Evolutionary conservation across 1,284 basidiomycete genomes (phyloP), one percentile per base, ranked within the genome.

Genomic region (Malassezia caprae): DNA sequence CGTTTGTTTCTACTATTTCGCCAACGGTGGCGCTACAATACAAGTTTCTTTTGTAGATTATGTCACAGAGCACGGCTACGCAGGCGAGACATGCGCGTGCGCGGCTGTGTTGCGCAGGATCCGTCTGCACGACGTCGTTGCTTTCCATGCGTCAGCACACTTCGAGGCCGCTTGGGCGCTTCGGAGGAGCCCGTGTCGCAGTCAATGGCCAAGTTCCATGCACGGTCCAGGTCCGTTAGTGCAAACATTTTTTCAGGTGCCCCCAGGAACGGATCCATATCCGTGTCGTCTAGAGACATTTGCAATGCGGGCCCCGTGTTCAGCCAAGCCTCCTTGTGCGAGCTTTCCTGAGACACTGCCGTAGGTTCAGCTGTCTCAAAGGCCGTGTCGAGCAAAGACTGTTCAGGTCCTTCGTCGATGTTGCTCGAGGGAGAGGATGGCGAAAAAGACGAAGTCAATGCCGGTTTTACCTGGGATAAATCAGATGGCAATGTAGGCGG

Each of bases 161-260:
- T 21, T 8, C 27, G 28, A 13, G 27, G 43, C 30, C 23, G 30
- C 43, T 24, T 31, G 7, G 44, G n/a, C 17, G 30, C 44, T 12
- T 46, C 44, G 13, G 21, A 17, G 13, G 44, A 30, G 30, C 17
- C 21, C 19, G 44, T 23, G 30, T 46, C 19, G 23, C 31, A 17
- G 17, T 41, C 37, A 5, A 28, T 19, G 4, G 30, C 39, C 31
- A 26, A 44, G 30, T 27, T 46, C 55, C 55, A 57, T n/a, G 55
- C 55, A n/a, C 19, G 49, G 23, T 57, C 49, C 7, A 57, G 51
- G 17, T 57, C 55, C 5, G 49, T 57, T 8, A 57, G 45, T 10
- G 41, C 43, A 17, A 57, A 52, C 27, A 52, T 57, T 17, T 32
- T 47, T 19, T 51, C 45, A 13, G 43, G 50, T 5, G 43, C 35